Conservation (phyloP, 2,329 filamentous ascomycete species). For the Coniochaeta sp. region DNA sequence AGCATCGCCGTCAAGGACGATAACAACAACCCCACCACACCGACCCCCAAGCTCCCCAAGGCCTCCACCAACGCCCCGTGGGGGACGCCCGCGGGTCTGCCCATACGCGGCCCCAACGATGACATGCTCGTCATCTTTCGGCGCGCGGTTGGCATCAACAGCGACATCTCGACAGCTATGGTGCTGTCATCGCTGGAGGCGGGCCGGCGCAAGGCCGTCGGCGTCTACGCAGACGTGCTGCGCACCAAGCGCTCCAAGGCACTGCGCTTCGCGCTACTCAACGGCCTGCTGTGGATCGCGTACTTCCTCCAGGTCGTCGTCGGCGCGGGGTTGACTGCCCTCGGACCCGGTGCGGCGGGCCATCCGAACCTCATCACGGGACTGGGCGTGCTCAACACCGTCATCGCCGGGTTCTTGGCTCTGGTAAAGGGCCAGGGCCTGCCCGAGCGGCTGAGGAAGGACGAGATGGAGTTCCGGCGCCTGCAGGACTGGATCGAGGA, state of each 20-base stretch:
- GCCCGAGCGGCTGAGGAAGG: conserved; percentile 36
- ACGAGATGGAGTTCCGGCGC: conserved; percentile 36
- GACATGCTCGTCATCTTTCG: conserved; percentile 34
- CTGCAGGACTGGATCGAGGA: conserved; percentile 49
- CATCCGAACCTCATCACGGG: conserved; percentile 46
- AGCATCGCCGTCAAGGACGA: not conserved
- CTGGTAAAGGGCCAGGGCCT: conserved; percentile 44
- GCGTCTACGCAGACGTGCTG: conserved; percentile 34
- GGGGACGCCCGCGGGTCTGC: conserved; percentile 28
- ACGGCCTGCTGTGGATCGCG: conserved; percentile 30
- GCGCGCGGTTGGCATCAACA: conserved; percentile 34
- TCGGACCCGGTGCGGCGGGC: conserved; percentile 36
- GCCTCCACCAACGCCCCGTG: conserved; percentile 23
- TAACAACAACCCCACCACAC: not conserved
- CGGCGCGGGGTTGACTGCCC: conserved; percentile 36
- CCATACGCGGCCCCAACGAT: conserved; percentile 24
- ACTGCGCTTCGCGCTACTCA: conserved; percentile 25
- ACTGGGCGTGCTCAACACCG: conserved; percentile 55
- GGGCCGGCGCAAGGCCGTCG: conserved; percentile 23
- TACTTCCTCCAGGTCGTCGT: conserved; percentile 39
- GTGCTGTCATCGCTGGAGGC: conserved; percentile 22
- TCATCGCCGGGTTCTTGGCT: conserved; percentile 55
- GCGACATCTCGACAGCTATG: conserved; percentile 12
- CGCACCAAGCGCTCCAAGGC: conserved; percentile 20
- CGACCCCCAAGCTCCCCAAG: conserved; percentile 10